phyloP scores from a whole-genome alignment of 1,284 basidiomycete species.

The Earliella scabrosa region DNA sequence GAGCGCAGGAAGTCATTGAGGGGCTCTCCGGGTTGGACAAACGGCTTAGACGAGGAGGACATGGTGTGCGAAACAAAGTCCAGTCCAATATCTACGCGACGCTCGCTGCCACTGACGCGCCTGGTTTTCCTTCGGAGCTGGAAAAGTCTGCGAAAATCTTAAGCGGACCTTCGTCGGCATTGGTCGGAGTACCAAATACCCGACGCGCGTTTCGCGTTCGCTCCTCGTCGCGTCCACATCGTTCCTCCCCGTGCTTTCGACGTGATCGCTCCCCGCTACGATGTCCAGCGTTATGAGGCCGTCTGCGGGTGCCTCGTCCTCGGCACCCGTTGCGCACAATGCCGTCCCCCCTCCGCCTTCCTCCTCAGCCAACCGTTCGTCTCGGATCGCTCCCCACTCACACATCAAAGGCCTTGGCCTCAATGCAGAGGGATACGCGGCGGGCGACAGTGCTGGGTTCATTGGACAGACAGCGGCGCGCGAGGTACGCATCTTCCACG shows the following conservation, averaged over 20 bases:
- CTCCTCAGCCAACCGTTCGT: slow-evolving; percentile 67
- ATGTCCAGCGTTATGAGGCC: slow-evolving; percentile 30
- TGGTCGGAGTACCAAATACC: not conserved
- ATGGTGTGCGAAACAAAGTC: slow-evolving; percentile 20
- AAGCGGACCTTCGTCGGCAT: not conserved
- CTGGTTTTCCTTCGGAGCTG: slow-evolving; percentile 6
- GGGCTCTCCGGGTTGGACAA: slow-evolving; percentile 75
- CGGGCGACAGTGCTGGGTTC: slow-evolving; percentile 81
- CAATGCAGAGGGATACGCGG: slow-evolving; percentile 83
- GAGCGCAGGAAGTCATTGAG: slow-evolving; percentile 77
- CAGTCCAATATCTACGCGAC: too few relatives aligned
- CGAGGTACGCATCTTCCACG: slow-evolving; percentile 61
- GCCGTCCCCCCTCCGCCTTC: slow-evolving; percentile 70
- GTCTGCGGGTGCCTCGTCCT: slow-evolving; percentile 38
- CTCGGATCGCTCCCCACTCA: slow-evolving; percentile 90
- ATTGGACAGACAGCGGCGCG: slow-evolving; percentile 90
- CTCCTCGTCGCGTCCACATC: slow-evolving; percentile 4
- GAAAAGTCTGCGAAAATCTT: too few relatives aligned
- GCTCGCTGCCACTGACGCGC: slow-evolving; percentile 10
- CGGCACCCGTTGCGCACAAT: slow-evolving; percentile 70
- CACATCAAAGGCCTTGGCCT: slow-evolving; percentile 97
- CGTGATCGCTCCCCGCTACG: not conserved
- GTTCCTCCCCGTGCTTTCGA: not conserved
- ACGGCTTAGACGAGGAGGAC: slow-evolving; percentile 41
- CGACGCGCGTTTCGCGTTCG: slow-evolving; percentile 15